Evolutionary conservation across 352 stramenopile genomes (phyloP).

Genomic region (Pythium biforme): DNA sequence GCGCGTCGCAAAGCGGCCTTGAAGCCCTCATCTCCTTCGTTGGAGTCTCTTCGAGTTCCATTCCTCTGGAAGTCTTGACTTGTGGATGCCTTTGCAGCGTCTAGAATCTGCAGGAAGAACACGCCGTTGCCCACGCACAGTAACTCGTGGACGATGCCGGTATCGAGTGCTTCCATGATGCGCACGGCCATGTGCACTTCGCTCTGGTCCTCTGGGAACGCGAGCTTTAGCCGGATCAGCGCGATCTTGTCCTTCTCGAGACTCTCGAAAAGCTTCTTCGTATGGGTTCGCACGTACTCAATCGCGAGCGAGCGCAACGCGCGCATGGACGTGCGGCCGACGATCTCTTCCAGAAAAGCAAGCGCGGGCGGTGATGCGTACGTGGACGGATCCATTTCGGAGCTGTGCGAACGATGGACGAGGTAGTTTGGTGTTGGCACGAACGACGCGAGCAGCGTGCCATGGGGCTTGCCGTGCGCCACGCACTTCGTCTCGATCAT

Average conservation of each 20-base stretch:
- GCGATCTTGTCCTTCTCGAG: slow-evolving; percentile 37
- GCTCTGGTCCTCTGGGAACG: slow-evolving; percentile 20
- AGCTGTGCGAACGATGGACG: not conserved
- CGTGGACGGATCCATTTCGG: slow-evolving; percentile 5
- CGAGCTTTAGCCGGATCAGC: slow-evolving; percentile 32
- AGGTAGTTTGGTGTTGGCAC: slow-evolving; percentile 12
- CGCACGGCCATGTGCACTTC: slow-evolving; percentile 33
- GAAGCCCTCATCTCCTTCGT: too few species aligned
- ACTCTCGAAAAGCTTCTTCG: slow-evolving; percentile 15
- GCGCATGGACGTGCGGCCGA: slow-evolving; percentile 16
- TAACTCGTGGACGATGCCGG: slow-evolving; percentile 23
- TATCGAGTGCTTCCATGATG: slow-evolving; percentile 34
- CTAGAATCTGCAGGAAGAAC: slow-evolving; percentile 40
- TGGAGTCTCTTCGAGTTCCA: not conserved
- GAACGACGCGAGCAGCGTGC: slow-evolving; percentile 10
- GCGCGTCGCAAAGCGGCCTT: not conserved
- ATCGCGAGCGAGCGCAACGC: slow-evolving; percentile 3
- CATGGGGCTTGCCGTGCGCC: slow-evolving; percentile 6
- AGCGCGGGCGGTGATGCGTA: slow-evolving; percentile 17
- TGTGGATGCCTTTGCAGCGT: not conserved
- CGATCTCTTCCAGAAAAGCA: slow-evolving; percentile 13
- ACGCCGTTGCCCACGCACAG: slow-evolving; percentile 32
- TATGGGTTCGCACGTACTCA: slow-evolving; percentile 8
- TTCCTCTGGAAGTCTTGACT: not conserved
- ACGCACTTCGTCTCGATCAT: slow-evolving; percentile 30